Evolutionary conservation across 768 basidiomycete genomes (phyloP).

Genomic region (Phylloporus arenicola): DNA sequence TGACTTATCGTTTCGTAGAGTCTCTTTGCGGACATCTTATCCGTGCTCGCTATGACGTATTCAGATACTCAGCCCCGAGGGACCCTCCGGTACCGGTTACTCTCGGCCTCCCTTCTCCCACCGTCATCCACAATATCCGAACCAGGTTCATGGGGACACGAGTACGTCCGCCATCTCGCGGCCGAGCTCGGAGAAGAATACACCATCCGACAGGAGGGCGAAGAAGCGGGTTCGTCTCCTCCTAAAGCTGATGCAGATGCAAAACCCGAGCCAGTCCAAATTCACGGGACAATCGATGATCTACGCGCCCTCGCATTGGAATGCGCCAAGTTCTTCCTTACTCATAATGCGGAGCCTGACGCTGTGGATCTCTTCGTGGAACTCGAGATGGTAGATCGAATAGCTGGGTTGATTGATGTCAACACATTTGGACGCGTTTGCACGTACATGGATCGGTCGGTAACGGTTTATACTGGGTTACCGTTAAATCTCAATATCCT

Average conservation of each 20-base stretch:
- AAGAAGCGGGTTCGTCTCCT: slow-evolving; percentile 24
- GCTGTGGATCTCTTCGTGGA: slow-evolving; percentile 95
- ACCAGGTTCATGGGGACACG: slow-evolving; percentile 98
- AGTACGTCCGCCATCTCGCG: slow-evolving; percentile 95
- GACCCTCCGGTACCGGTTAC: slow-evolving; percentile 87
- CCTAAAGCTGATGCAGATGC: slow-evolving; percentile 27
- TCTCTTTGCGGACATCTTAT: slow-evolving; percentile 94
- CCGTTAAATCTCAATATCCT: slow-evolving; percentile 1
- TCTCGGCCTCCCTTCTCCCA: slow-evolving; percentile 67
- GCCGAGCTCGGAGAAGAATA: slow-evolving; percentile 96
- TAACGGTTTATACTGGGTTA: slow-evolving; percentile 3
- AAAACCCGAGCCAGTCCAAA: slow-evolving; percentile 29
- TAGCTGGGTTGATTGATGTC: slow-evolving; percentile 74
- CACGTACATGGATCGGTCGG: slow-evolving; percentile 91
- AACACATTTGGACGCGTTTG: slow-evolving; percentile 89
- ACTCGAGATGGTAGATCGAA: slow-evolving; percentile 79
- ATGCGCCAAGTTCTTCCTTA: slow-evolving; percentile 84
- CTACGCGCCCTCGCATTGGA: slow-evolving; percentile 72
- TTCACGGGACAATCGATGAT: slow-evolving; percentile 61
- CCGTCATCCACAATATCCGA: slow-evolving; percentile 66
- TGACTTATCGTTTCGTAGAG: slow-evolving; percentile 44
- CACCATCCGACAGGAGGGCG: slow-evolving; percentile 57
- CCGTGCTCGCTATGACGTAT: slow-evolving; percentile 99
- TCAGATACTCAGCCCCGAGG: slow-evolving; percentile 96
- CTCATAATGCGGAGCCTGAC: slow-evolving; percentile 96